Evolutionary conservation across 2,329 filamentous ascomycete species (phyloP), one percentile per base, ranked within the genome.

Genomic region (Venturia aucupariae): DNA sequence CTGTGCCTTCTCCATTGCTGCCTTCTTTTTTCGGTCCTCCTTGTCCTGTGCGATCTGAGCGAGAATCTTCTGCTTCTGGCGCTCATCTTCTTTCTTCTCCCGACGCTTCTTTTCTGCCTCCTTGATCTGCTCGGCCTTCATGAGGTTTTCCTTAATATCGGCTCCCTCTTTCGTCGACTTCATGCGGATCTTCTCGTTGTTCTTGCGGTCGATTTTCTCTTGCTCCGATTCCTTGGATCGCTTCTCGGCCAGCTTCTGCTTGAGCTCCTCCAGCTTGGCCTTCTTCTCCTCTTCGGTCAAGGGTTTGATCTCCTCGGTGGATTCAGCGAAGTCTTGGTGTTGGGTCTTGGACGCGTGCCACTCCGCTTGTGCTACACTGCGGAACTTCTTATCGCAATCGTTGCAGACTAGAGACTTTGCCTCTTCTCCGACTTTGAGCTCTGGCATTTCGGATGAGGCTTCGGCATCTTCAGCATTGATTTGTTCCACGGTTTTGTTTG

Each of bases 11-110:
- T 91, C 90, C 65, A 86, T 81, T 72, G 96, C 94, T 3, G 90
- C 88, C 75, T 94, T 96, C 68, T 88, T 83, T 68, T 90, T 87
- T 63, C 94, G 86, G 71, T 93, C 92, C 70, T 90, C 89, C 80
- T 95, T 97, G 79, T 97, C 92, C 17, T 90, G 92, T 70, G 94
- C 92, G 68, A 99, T 96, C 82, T 92, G 92, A 65, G 91, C 92
- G 77, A 92, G 88, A 75, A 97, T 93, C 42, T 90, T 86, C 76
- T 88, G 90, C 81, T 93, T 94, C 13, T 91, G 93, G 54, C 91
- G 90, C 10, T 88, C 75, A 63, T 97, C 94, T 19, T 89, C 90
- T 51, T 84, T 79, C 80, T 97, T 97, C 79, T 99, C 94, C 71
- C 88, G 85, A 64, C 88, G 87, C 80, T 97, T 97, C 71, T 86